Base-by-base conservation (phyloP, 2,329 filamentous ascomycete genomes). In the Hirsutella thompsonii region DNA sequence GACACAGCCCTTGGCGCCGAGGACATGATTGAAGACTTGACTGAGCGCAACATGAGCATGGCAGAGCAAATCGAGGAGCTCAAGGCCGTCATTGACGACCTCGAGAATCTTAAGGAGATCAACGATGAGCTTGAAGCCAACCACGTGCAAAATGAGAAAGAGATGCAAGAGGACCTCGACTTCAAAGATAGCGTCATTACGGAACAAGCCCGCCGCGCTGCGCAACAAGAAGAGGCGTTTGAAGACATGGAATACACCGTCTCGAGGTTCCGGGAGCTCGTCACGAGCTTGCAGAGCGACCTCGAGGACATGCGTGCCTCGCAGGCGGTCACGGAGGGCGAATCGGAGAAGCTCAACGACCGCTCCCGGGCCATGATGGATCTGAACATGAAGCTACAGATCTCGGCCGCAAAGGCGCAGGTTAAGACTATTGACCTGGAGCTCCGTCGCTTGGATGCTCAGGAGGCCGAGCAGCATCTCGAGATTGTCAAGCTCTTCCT, bases 331-430 rank as follows among this genome's bases (percentile, higher is more conserved):
- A 93, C 88, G 1, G 92, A 96, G 59, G 82, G 82, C 14, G 89
- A 96, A 58, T 88, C 90, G 1, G 88, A 89, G 57, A 87, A 96
- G 58, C 76, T 96, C 42, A 89, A 81, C 48, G 84, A 77, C 52
- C 83, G 87, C 46, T 94, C 90, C 36, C 79, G 88, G 47, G 88
- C 90, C 41, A 94, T 98, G 82, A 84, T 94, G 76, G 90, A 98
- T 54, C 73, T 98, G 36, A 96, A 96, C 60, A 76, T 90, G 73
- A 93, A 94, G 63, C 73, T 98, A 35, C 90, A 94, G 55, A 76
- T 84, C 42, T 93, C 88, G 11, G 88, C 88, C 10, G 76, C 87
- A 33, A 94, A 94, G 66, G 83, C 90, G 3, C 90, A 94, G 58
- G 81, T 86, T 54, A 96, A 94, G 66, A 88, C 88, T 0, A 94